Evolutionary conservation across 75 land plant species (phyloP).

Genomic region (Gnetum montanum): DNA sequence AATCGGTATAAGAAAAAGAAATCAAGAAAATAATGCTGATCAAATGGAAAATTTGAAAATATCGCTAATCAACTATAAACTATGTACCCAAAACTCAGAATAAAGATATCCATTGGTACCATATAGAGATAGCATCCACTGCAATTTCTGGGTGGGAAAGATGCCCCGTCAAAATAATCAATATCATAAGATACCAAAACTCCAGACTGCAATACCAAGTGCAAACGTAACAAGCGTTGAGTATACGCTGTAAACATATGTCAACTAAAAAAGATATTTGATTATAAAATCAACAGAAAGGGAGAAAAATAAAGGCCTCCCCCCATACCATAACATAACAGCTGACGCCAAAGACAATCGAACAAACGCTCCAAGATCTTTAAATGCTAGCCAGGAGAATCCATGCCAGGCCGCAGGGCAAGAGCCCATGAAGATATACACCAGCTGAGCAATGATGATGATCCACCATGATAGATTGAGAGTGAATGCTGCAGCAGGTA

Average conservation of each 20-base stretch:
- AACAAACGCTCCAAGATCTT: conserved; percentile 7
- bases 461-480: conserved; percentile 18
- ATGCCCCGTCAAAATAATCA: conserved; percentile 58
- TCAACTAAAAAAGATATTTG: too few species aligned
- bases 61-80: neutral
- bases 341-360: conserved; percentile 16
- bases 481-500: conserved; percentile 15
- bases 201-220: conserved; percentile 43
- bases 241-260: neutral
- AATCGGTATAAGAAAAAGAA: neutral
- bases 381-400: conserved; percentile 16
- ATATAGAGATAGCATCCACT: conserved; percentile 68
- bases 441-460: conserved; percentile 12
- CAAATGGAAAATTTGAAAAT: neutral
- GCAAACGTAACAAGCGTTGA: neutral
- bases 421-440: conserved; percentile 5
- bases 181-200: conserved; percentile 63
- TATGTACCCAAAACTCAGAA: neutral
- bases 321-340: conserved; percentile 19
- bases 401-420: conserved; percentile 17
- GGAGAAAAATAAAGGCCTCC: too few species aligned
- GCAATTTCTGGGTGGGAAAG: conserved; percentile 56
- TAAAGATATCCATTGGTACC: too few species aligned
- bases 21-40: neutral
- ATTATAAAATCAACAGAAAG: too few species aligned